phyloP scores from a whole-genome alignment of 2,329 filamentous ascomycete species.

The Cryphonectria nitschkei region DNA sequence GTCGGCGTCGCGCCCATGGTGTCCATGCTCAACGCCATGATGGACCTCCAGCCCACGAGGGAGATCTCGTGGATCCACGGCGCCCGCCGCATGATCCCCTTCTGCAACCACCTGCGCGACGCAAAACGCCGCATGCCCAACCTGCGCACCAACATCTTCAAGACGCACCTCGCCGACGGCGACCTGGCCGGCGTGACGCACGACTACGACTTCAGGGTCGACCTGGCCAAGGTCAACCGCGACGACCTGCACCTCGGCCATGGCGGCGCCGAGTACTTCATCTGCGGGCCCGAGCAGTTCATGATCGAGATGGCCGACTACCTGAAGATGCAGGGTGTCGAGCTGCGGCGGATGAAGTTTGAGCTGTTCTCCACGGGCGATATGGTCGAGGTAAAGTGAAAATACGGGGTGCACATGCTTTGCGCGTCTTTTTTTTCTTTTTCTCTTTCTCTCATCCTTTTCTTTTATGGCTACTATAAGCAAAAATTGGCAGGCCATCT shows the following conservation, averaged over 20 bases:
- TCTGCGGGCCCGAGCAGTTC: slow-evolving; percentile 59
- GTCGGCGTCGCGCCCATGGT: slow-evolving; percentile 64
- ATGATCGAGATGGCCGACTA: slow-evolving; percentile 55
- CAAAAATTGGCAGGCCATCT: neutral
- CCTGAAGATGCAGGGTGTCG: slow-evolving; percentile 46
- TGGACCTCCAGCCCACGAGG: slow-evolving; percentile 48
- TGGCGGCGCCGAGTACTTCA: slow-evolving; percentile 54
- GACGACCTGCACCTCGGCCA: slow-evolving; percentile 51
- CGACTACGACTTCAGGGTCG: slow-evolving; percentile 50
- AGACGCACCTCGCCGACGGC: slow-evolving; percentile 50
- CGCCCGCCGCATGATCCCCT: slow-evolving; percentile 55
- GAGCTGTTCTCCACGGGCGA: slow-evolving; percentile 54
- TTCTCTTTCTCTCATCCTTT: neutral
- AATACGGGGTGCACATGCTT: no score
- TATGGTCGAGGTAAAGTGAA: slow-evolving; percentile 34
- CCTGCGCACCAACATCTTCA: slow-evolving; percentile 52
- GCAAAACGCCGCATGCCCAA: slow-evolving; percentile 43
- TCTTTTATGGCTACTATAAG: neutral
- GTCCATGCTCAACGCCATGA: slow-evolving; percentile 61
- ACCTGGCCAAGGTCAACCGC: slow-evolving; percentile 48
- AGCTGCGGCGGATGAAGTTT: slow-evolving; percentile 45
- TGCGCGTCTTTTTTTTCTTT: neutral
- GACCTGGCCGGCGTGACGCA: slow-evolving; percentile 50
- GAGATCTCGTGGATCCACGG: slow-evolving; percentile 64
- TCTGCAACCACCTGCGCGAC: slow-evolving; percentile 54